phyloP scores from a whole-genome alignment of 2,329 filamentous ascomycete genomes.

The Colletotrichum neosansevieriae region DNA sequence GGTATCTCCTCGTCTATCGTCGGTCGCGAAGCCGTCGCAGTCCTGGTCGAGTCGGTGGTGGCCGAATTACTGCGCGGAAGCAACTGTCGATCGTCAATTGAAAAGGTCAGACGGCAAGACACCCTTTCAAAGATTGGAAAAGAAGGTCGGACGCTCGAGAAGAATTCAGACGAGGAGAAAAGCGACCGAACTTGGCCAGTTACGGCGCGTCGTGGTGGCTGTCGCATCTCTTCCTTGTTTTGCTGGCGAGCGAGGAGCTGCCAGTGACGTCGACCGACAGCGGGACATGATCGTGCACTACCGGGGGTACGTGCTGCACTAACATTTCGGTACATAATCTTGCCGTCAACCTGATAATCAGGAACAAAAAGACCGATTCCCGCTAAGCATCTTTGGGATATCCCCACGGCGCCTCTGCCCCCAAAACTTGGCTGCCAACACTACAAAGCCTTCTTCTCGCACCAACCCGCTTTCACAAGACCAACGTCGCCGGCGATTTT shows the following conservation, averaged over 20 bases:
- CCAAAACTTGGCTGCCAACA: slow-evolving; percentile 30
- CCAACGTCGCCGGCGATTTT: background rate
- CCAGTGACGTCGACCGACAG: slow-evolving; percentile 35
- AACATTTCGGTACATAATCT: background rate
- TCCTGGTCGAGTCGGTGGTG: background rate
- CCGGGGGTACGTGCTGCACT: background rate
- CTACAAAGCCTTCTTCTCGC: background rate
- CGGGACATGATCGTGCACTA: background rate
- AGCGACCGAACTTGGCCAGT: background rate
- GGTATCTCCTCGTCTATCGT: background rate
- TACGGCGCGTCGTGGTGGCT: slow-evolving; percentile 1
- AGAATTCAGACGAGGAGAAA: background rate
- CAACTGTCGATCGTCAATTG: background rate
- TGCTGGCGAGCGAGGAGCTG: slow-evolving; percentile 10
- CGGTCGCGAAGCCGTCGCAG: background rate
- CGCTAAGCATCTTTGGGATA: background rate
- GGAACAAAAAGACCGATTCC: background rate
- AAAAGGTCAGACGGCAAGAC: background rate
- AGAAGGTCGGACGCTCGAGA: background rate
- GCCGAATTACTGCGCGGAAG: background rate
- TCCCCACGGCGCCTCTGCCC: slow-evolving; percentile 7
- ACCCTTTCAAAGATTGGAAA: background rate
- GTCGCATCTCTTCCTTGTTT: slow-evolving; percentile 33
- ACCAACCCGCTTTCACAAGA: slow-evolving; percentile 1
- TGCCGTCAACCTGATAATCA: background rate